phyloP scores from a whole-genome alignment of 73 alveolate species.

The Tetrahymena borealis region DNA sequence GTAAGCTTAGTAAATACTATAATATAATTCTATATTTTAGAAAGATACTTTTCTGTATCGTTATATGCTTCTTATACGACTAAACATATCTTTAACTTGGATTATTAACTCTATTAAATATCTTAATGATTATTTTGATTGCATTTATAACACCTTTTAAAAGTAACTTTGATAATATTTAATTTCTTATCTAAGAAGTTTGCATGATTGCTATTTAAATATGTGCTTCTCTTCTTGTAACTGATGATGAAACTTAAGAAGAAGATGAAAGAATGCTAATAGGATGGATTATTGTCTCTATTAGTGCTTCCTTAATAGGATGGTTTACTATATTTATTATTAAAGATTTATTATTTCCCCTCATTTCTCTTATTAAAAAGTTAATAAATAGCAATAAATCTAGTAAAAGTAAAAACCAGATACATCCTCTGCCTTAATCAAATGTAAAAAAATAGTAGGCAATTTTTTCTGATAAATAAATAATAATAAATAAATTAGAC shows the following conservation, averaged over 20 bases:
- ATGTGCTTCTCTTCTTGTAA: not conserved
- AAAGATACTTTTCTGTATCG: not conserved
- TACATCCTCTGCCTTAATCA: no score
- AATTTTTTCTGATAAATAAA: no score
- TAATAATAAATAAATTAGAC: no score
- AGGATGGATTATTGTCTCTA: not conserved
- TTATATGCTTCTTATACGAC: not conserved
- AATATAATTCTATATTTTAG: not conserved
- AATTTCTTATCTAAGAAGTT: not conserved
- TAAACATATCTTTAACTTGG: not conserved
- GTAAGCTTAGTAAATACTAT: not conserved
- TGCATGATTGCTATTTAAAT: not conserved
- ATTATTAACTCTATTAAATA: not conserved
- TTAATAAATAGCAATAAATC: no score
- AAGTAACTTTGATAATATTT: not conserved
- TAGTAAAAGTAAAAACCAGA: no score
- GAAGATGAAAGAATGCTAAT: not conserved
- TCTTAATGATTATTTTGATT: not conserved
- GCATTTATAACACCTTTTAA: not conserved
- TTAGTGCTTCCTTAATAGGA: not conserved
- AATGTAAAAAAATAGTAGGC: no score
- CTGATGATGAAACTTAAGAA: not conserved
- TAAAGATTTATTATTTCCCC: not conserved
- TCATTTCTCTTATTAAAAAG: not conserved
- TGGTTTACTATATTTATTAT: not conserved